phyloP scores from a whole-genome alignment of 768 basidiomycete species.

The Leccinum arenicola region DNA sequence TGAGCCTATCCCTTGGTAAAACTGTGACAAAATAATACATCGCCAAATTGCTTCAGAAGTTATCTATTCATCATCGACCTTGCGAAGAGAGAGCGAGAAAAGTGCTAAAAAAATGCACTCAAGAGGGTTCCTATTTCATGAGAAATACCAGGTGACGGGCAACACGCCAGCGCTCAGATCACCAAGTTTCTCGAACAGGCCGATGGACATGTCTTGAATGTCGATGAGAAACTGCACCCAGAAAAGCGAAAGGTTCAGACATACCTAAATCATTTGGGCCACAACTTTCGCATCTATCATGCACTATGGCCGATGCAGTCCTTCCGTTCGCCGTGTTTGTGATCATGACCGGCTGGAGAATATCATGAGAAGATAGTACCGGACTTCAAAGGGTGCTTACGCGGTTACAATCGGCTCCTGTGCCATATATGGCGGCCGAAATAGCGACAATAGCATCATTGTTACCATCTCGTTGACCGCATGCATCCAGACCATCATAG shows the following conservation, averaged over 20 bases:
- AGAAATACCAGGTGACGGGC: constrained; percentile 59
- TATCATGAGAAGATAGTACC: constrained; percentile 7
- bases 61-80: constrained; percentile 11
- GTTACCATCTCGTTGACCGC: constrained; percentile 49
- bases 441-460: constrained; percentile 63
- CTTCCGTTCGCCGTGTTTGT: constrained; percentile 56
- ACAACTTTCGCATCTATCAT: constrained; percentile 62
- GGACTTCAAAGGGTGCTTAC: constrained; percentile 34
- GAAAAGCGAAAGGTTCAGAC: constrained; percentile 15
- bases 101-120: constrained; percentile 9
- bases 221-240: constrained; percentile 4
- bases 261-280: constrained; percentile 53
- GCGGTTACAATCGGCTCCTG: constrained; percentile 58
- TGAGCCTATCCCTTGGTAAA: constrained; percentile 16
- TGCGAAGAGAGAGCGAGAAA: not conserved
- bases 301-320: constrained; percentile 45
- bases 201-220: constrained; percentile 61
- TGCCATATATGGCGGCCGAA: constrained; percentile 49
- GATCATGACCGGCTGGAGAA: constrained; percentile 54
- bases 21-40: constrained; percentile 23
- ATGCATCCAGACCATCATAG: constrained; percentile 58
- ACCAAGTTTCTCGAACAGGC: constrained; percentile 54
- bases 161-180: constrained; percentile 48
- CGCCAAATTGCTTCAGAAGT: constrained; percentile 8
- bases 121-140: constrained; percentile 40